Base-by-base conservation (phyloP, 352 stramenopile genomes). In the Phytopythium vexans region DNA sequence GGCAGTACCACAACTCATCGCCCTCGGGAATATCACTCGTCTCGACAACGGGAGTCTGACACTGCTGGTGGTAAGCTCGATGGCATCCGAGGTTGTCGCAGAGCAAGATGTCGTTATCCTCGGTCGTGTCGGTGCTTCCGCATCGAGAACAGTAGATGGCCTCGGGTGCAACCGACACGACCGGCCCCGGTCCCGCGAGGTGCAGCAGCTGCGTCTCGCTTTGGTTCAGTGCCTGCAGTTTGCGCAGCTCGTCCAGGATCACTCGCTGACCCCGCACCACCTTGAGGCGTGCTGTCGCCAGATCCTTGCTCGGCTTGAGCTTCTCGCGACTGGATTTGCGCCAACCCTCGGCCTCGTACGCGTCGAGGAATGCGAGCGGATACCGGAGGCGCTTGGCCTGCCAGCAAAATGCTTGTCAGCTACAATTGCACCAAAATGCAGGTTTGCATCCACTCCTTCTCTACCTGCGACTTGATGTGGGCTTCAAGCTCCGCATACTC, bases 291-390 rank as follows among this genome's bases (percentile, higher is more conserved):
- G 80, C 72, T 0, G 16, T 52, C 15, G 74, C 70, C 33, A 95
- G 66, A 52, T 93, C 83, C 46, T 86, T 70, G 50, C 66, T 89
- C 3, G 85, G 85, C 45, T 93, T 92, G 36, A 95, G 69, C 56
- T 92, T 93, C 56, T 95, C 82, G 27, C 55, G 65, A 37, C 75
- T 92, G 36, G 77, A 72, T 21, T 77, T 79, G 21, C 78, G 77
- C 85, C 85, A 95, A n/a, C 85, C 85, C 37, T 93, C 77, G 0
- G 64, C 65, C 64, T 91, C 85, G 55, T 95, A 95, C 15, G 82
- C 82, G 14, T 95, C 82, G n/a, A 93, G 36, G 49, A 90, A 95
- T n/a, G 79, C 75, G 47, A 86, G 54, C 8, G 82, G 58, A 42
- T 89, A 92, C 3, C 74, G 62, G 27, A 90, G 52, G 38, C 73